phyloP scores from a whole-genome alignment of 1,284 basidiomycete genomes.

The Naganishia albida region DNA sequence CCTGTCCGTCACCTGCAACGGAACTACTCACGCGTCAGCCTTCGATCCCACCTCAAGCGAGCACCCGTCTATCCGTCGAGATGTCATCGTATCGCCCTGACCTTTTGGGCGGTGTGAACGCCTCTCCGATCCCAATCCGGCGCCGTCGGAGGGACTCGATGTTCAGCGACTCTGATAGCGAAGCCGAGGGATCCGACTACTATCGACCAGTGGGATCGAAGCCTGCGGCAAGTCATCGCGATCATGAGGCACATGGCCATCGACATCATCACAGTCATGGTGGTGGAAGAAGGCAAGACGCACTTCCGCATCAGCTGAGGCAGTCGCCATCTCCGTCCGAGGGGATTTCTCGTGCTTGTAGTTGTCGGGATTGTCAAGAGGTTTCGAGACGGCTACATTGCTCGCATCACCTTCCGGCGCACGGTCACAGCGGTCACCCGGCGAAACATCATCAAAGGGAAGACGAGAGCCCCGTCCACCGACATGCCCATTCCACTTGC shows the following conservation, averaged over 20 bases:
- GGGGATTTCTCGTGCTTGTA: background rate
- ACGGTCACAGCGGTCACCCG: background rate
- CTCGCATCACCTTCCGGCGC: background rate
- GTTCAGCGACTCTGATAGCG: constrained; percentile 3
- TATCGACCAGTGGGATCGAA: background rate
- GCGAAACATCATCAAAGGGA: background rate
- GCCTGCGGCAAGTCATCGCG: background rate
- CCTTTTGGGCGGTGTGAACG: background rate
- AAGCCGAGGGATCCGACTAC: background rate
- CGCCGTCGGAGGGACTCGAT: constrained; percentile 1
- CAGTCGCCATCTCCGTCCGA: background rate
- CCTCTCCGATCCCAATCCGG: constrained; percentile 8
- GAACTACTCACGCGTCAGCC: too few species aligned
- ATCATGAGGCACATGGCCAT: background rate
- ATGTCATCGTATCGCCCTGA: background rate
- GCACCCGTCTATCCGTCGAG: background rate
- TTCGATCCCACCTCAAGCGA: background rate
- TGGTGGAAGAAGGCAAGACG: background rate
- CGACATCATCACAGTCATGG: background rate
- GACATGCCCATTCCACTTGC: too few species aligned
- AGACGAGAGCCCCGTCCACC: too few species aligned
- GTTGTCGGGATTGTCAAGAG: background rate
- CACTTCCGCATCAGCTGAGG: background rate
- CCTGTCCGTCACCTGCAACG: background rate
- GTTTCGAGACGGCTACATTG: background rate